Percentiles rank a stretch among this genome's conserved stretches.
Conservation (phyloP, 768 basidiomycete species). For the Russula griseocarnosa region DNA sequence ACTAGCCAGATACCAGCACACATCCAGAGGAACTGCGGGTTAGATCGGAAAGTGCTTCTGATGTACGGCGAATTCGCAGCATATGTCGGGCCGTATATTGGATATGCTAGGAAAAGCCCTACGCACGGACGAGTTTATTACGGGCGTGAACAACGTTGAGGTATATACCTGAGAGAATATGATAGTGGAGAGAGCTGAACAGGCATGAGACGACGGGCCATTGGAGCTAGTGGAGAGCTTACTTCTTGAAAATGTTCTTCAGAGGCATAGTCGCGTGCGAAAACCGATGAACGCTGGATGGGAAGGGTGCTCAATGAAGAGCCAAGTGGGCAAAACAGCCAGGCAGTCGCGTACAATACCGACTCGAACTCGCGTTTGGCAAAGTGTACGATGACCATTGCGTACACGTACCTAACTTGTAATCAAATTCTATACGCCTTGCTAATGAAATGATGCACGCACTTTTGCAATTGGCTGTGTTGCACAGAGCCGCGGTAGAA, state of each 20-base stretch:
- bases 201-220: neutral
- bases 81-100: slow-evolving; percentile 80
- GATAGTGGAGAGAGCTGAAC: slow-evolving; percentile 82
- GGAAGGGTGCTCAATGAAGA: neutral
- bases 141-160: neutral
- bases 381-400: slow-evolving; percentile 81
- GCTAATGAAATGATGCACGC: slow-evolving; percentile 23
- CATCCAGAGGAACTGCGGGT: slow-evolving; percentile 62
- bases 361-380: slow-evolving; percentile 91
- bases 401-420: slow-evolving; percentile 55
- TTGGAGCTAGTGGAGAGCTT: slow-evolving; percentile 26
- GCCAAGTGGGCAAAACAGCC: neutral
- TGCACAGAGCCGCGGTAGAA: slow-evolving; percentile 68
- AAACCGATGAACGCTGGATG: slow-evolving; percentile 81
- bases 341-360: slow-evolving; percentile 55
- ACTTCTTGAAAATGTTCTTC: slow-evolving; percentile 88
- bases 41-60: slow-evolving; percentile 56
- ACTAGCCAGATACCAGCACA: slow-evolving; percentile 74
- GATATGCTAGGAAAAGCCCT: slow-evolving; percentile 74
- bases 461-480: slow-evolving; percentile 79
- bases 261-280: slow-evolving; percentile 93
- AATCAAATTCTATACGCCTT: neutral
- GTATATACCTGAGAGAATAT: slow-evolving; percentile 60
- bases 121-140: slow-evolving; percentile 16
- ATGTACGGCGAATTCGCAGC: slow-evolving; percentile 60